Evolutionary conservation across 106 monocot genomes (phyloP).

Genomic region (Apostasia shenzhenica): DNA sequence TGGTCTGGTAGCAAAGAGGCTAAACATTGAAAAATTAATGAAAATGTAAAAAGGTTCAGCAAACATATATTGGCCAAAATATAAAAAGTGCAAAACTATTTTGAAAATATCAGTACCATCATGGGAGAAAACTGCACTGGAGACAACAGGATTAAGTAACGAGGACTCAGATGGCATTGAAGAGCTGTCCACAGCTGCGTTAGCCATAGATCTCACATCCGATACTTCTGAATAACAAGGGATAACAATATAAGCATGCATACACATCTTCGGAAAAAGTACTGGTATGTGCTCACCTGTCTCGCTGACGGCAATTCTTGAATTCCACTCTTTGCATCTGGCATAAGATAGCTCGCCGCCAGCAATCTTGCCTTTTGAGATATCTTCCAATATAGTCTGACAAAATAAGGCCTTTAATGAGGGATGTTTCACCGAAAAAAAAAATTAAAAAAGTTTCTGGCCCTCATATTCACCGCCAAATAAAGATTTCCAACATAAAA

Average conservation of each 20-base stretch:
- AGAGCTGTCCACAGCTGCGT: neutral
- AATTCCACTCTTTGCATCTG: constrained; percentile 11
- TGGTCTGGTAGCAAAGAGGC: neutral
- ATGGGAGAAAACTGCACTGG: neutral
- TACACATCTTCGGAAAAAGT: neutral
- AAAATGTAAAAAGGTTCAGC: neutral
- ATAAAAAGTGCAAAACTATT: neutral
- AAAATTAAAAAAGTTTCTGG: no score
- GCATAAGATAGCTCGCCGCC: constrained; percentile 36
- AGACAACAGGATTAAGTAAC: neutral
- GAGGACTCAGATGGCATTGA: neutral
- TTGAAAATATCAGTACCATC: neutral
- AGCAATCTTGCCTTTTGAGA: constrained; percentile 61
- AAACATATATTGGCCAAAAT: neutral
- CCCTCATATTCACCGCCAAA: no score
- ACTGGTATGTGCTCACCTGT: constrained; percentile 6
- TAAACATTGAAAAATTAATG: neutral
- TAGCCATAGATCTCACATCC: neutral
- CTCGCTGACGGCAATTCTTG: constrained; percentile 8
- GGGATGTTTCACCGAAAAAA: no score
- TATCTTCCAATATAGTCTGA: constrained; percentile 58
- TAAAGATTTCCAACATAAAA: no score
- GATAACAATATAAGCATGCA: neutral
- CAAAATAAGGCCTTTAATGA: no score
- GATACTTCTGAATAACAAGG: neutral